Percentiles rank a stretch among this genome's conserved stretches.
Conservation (phyloP, 1,284 basidiomycete species). For the Trametes pubescens region DNA sequence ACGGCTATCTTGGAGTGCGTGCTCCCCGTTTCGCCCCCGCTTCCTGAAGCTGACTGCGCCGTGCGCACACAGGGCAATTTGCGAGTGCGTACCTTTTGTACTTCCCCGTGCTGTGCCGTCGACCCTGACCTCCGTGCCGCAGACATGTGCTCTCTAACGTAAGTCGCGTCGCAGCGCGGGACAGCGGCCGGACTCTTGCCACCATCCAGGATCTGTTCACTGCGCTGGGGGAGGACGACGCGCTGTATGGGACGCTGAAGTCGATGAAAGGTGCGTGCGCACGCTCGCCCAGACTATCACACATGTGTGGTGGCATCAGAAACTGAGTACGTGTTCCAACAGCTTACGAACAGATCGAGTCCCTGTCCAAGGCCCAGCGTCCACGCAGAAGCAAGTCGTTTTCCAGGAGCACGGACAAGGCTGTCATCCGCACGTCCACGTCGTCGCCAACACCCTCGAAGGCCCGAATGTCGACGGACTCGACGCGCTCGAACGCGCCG, state of each 20-base stretch:
- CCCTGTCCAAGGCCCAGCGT: constrained; percentile 63
- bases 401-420: constrained; percentile 49
- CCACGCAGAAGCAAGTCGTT: constrained; percentile 75
- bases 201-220: constrained; percentile 83
- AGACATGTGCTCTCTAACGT: constrained; percentile 88
- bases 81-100: constrained; percentile 70
- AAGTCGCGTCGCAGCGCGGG: constrained; percentile 82
- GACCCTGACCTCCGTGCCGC: constrained; percentile 11
- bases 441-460: constrained; percentile 35
- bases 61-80: constrained; percentile 65
- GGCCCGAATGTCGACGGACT: constrained; percentile 54
- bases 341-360: constrained; percentile 84
- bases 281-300: constrained; percentile 14
- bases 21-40: constrained; percentile 26
- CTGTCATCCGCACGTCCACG: constrained; percentile 32
- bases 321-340: constrained; percentile 18
- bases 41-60: constrained; percentile 20
- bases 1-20: constrained; percentile 94
- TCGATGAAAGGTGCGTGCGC: constrained; percentile 84
- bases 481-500: constrained; percentile 35
- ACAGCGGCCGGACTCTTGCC: constrained; percentile 81
- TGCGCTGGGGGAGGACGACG: constrained; percentile 88
- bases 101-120: neutral
- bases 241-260: constrained; percentile 85
- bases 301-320: constrained; percentile 2